Evolutionary conservation across 768 basidiomycete genomes (phyloP), one percentile per base, ranked within the genome.

Genomic region (Pleurotus pulmonarius): DNA sequence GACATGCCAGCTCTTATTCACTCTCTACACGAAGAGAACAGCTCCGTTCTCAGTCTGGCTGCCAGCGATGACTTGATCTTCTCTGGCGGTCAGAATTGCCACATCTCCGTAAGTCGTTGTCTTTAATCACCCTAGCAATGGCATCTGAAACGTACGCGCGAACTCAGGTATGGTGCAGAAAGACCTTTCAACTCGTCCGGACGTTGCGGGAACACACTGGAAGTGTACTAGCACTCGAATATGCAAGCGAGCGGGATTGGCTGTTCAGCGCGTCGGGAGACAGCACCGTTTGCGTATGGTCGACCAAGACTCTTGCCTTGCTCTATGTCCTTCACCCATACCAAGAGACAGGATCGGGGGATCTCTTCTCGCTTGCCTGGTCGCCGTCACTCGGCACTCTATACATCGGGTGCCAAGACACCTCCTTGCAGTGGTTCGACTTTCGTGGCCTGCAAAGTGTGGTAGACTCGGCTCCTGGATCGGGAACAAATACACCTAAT

Each of bases 251-350:
- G 55, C 87, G 84, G 64, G 75, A 81, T 46, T 96, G 94, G 94
- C 66, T 97, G 24, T 90, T 97, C 65, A 96, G 94, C 60, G 87
- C 92, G 4, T 94, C 92, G 46, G 90, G 92, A 11, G 94, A 95
- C 60, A 92, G 92, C 61, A 94, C 92, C 5, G 80, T 97, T 39
- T 75, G 93, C 64, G 92, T 94, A 41, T 97, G 94, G 94, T 89
- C 82, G 25, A 90, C 92, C 2, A 73, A 72, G 9, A 81, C 81
- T 0, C 77, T 95, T 9, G 69, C 75, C 7, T 80, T 82, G 6
- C 69, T 95, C 41, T 91, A 88, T 62, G 74, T 91, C 51, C 77
- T 97, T 34, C 76, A 83, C 49, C 91, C 94, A 0, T 88, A 90
- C 64, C 73, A 85, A 43, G 92, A 93, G 61, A 85, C 83, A 2